phyloP scores from a whole-genome alignment of 2,329 filamentous ascomycete genomes.

The Chrysoporthe austroafricana region DNA sequence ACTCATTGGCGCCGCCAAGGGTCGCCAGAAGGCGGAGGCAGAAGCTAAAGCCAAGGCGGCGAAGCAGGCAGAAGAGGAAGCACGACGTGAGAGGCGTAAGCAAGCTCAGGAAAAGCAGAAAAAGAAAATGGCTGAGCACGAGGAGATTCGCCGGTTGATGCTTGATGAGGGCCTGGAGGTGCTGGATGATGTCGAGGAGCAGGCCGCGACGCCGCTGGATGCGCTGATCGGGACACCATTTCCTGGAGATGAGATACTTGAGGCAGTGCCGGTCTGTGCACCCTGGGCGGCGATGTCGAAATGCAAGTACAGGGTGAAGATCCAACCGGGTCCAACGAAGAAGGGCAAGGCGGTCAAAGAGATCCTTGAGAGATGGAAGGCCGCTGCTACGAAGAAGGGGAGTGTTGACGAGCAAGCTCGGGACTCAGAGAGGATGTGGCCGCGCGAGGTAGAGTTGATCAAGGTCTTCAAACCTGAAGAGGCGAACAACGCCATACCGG shows the following conservation, averaged over 20 bases:
- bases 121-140: slow-evolving; percentile 74
- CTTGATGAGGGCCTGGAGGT: slow-evolving; percentile 63
- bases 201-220: slow-evolving; percentile 63
- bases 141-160: slow-evolving; percentile 67
- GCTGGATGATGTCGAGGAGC: slow-evolving; percentile 62
- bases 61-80: slow-evolving; percentile 72
- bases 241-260: slow-evolving; percentile 80
- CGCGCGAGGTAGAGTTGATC: slow-evolving; percentile 82
- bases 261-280: slow-evolving; percentile 66
- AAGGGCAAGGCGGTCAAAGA: slow-evolving; percentile 95
- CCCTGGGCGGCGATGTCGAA: slow-evolving; percentile 66
- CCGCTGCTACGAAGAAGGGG: slow-evolving; percentile 61
- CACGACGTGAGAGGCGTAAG: slow-evolving; percentile 73
- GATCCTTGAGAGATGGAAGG: slow-evolving; percentile 80
- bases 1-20: slow-evolving; percentile 78
- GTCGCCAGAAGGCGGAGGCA: slow-evolving; percentile 69
- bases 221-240: slow-evolving; percentile 77
- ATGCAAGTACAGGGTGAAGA: slow-evolving; percentile 92
- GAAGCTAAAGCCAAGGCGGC: slow-evolving; percentile 69
- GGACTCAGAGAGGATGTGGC: slow-evolving; percentile 80
- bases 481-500: slow-evolving; percentile 78
- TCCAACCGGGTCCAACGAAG: slow-evolving; percentile 88
- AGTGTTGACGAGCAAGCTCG: slow-evolving; percentile 63
- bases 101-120: slow-evolving; percentile 81
- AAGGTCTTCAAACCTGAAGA: slow-evolving; percentile 81